Base-by-base conservation (phyloP, 2,329 filamentous ascomycete species). In the Didymella sp. region DNA sequence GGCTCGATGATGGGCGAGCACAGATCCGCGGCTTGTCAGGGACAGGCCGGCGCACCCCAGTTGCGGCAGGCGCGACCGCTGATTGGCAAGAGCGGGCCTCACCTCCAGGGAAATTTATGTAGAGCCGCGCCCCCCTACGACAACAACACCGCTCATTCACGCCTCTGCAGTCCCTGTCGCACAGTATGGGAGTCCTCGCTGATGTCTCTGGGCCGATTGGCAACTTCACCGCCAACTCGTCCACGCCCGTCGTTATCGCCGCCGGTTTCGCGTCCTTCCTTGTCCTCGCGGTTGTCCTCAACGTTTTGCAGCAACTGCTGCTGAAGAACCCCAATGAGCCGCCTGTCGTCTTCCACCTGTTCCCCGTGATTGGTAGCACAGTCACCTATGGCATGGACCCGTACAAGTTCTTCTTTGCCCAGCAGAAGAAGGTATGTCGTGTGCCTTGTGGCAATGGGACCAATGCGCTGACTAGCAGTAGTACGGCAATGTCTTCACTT, bases 311-410 rank as follows among this genome's bases (percentile, higher is more conserved):
- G 62, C 94, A 98, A 78, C 68, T 96, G 54, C 80, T 97, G 60
- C 87, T 92, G 80, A 90, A 86, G 79, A 94, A 92, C 68, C 85
- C 89, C 48, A 90, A 92, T 52, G 79, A 82, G 63, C 82, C 82
- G 17, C 86, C 86, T 0, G 68, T 88, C 27, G 86, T 88, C 45
- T 88, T 88, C 76, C 86, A 88, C 76, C 85, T 80, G 82, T 77
- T 88, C 28, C 85, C 86, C 70, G 79, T 96, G 66, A 84, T 99
- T 70, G 94, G 94, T 63, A 97, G 89, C 81, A 97, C 95, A 58
- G 82, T 98, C 69, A 90, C 87, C 41, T 99, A 98, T 79, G 94
- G 94, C 77, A 97, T 97, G 78, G 92, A 98, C 72, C 94, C 94
- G 15, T 93, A 91, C 72, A 83, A 82, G 48, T 98, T 97, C 84